These are phyloP conservation scores for Aureobasidium sp. DNA, from an alignment of 2,329 filamentous ascomycete genomes.

Conservation along the genomic window DNA sequence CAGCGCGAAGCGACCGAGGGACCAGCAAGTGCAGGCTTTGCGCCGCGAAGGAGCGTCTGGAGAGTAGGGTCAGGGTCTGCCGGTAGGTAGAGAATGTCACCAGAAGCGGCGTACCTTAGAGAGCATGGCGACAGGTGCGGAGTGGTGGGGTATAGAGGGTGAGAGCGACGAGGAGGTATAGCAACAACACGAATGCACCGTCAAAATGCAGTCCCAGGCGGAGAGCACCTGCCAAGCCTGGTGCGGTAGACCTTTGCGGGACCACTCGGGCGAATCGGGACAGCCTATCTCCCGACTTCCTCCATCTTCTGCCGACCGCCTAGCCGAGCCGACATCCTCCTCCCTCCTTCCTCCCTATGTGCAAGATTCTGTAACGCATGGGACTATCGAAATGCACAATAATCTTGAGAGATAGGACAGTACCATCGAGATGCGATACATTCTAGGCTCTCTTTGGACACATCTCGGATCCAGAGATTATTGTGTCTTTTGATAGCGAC, in stretches of 20 bases:
- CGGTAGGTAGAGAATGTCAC: constrained; percentile 21
- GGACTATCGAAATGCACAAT: background rate
- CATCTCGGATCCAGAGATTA: too few relatives aligned
- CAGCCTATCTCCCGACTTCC: background rate
- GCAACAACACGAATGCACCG: background rate
- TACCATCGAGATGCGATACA: too few relatives aligned
- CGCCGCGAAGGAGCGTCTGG: constrained; percentile 49
- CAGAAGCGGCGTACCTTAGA: constrained; percentile 25
- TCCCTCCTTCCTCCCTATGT: background rate
- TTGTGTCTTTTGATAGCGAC: too few relatives aligned
- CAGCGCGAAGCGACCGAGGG: constrained; percentile 46
- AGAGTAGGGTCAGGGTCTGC: constrained; percentile 12
- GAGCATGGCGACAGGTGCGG: constrained; percentile 28
- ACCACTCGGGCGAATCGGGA: background rate
- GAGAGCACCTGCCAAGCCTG: background rate
- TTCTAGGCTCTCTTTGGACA: too few relatives aligned
- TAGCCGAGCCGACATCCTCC: background rate
- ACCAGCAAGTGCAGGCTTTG: constrained; percentile 38
- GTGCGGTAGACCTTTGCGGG: background rate
- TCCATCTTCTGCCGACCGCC: background rate
- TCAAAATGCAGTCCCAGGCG: background rate
- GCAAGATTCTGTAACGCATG: too few relatives aligned
- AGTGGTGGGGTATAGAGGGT: constrained; percentile 8
- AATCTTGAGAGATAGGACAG: too few relatives aligned
- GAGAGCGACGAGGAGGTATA: constrained; percentile 7